These are phyloP conservation scores for Calonectria honghensis DNA, from an alignment of 2,329 filamentous ascomycete species.

Conservation along the genomic window DNA sequence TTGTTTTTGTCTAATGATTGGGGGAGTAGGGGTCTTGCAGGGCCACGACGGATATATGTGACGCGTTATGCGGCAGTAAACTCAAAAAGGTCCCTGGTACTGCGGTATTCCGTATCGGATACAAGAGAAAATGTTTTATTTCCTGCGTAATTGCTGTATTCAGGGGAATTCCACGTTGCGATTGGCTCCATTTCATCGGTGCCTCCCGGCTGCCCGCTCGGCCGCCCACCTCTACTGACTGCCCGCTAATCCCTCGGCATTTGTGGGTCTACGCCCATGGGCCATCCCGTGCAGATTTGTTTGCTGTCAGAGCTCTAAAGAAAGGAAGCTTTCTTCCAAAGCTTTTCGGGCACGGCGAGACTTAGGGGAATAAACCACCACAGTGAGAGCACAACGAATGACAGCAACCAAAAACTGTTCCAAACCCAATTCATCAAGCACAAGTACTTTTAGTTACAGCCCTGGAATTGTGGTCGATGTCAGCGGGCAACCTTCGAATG, in stretches of 20 bases:
- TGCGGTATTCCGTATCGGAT: neutral
- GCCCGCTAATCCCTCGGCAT: conserved; percentile 5
- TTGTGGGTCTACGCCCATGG: neutral
- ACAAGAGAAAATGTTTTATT: neutral
- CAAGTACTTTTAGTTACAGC: neutral
- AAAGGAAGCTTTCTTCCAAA: neutral
- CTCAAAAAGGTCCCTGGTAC: neutral
- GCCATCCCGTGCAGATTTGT: neutral
- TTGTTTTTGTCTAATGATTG: neutral
- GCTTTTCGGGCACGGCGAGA: neutral
- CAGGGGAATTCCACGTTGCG: neutral
- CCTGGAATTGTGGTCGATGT: too few species aligned
- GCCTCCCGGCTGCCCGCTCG: neutral
- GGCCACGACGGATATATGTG: neutral
- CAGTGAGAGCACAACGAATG: neutral
- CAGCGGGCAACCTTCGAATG: too few species aligned
- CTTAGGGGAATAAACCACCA: neutral
- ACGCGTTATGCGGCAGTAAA: neutral
- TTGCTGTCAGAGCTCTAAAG: neutral
- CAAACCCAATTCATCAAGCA: neutral
- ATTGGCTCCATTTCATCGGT: neutral
- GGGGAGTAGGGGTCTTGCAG: neutral
- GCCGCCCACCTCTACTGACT: neutral
- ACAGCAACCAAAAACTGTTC: neutral
- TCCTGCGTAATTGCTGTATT: neutral